Conservation (phyloP, 345 rosid genomes). For the Syzygium jambos region DNA sequence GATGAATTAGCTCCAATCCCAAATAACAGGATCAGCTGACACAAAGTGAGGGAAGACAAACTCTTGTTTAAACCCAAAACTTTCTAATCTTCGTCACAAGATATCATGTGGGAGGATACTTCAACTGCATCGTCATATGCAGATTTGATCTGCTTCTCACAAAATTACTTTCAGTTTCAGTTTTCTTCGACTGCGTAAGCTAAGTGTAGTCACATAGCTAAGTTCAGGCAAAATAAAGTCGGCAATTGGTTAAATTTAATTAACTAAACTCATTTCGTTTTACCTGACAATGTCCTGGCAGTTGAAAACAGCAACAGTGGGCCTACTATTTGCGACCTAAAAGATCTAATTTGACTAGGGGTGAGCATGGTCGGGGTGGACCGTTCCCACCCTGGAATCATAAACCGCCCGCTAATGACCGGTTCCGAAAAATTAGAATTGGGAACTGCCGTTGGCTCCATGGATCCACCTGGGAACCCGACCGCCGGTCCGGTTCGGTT, state of each 20-base stretch:
- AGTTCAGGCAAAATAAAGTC: neutral
- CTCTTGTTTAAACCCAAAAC: neutral
- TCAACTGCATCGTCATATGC: neutral
- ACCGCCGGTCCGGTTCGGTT: too few relatives aligned
- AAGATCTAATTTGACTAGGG: neutral
- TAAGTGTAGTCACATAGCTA: neutral
- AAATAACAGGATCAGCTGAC: neutral
- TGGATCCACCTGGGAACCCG: too few relatives aligned
- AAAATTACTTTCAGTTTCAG: neutral
- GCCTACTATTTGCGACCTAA: neutral
- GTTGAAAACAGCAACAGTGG: neutral
- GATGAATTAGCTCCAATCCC: neutral
- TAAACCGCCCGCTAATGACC: too few relatives aligned
- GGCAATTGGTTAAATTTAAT: neutral
- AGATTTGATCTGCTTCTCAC: neutral
- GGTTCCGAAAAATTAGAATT: too few relatives aligned
- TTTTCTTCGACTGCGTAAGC: neutral
- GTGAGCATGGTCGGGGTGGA: too few relatives aligned
- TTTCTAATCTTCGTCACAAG: neutral
- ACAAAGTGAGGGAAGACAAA: neutral
- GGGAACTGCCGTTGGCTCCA: too few relatives aligned
- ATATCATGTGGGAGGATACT: neutral
- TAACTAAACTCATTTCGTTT: neutral
- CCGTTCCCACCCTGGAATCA: too few relatives aligned
- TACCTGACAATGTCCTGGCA: neutral